These are phyloP conservation scores for Penicillium desertorum DNA, from an alignment of 495 filamentous ascomycete genomes.

Conservation along the genomic window DNA sequence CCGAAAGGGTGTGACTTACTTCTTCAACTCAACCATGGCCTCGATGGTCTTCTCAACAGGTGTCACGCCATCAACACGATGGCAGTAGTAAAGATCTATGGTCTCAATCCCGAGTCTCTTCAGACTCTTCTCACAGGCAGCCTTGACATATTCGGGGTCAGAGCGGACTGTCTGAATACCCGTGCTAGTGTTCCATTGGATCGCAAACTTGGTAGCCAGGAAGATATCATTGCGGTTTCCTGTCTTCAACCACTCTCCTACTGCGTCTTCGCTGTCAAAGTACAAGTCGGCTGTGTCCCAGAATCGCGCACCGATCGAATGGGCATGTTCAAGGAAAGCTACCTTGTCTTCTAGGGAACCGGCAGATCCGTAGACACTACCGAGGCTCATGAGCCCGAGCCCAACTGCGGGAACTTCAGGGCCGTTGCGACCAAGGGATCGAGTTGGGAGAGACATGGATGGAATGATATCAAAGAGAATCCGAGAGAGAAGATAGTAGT, in stretches of 20 bases:
- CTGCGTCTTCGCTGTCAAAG: slow-evolving; percentile 44
- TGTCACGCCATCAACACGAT: slow-evolving; percentile 37
- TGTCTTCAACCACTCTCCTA: slow-evolving; percentile 58
- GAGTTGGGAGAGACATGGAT: slow-evolving; percentile 22
- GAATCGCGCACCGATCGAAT: slow-evolving; percentile 53
- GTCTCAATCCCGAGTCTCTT: slow-evolving; percentile 50
- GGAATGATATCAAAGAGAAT: neutral
- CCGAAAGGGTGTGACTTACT: slow-evolving; percentile 25
- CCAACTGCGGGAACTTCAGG: slow-evolving; percentile 55
- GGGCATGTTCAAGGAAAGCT: slow-evolving; percentile 43
- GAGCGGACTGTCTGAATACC: slow-evolving; percentile 32
- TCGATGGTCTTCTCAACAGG: slow-evolving; percentile 62
- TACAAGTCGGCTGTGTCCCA: slow-evolving; percentile 62
- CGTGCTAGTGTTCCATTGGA: slow-evolving; percentile 18
- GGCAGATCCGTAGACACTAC: slow-evolving; percentile 46
- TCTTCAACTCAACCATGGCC: slow-evolving; percentile 54
- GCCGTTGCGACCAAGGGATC: slow-evolving; percentile 52
- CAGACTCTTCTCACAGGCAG: slow-evolving; percentile 53
- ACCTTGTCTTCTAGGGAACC: slow-evolving; percentile 37
- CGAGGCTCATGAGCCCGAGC: slow-evolving; percentile 55
- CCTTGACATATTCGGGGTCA: slow-evolving; percentile 53
- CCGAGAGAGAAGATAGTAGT: neutral
- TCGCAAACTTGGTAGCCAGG: slow-evolving; percentile 57
- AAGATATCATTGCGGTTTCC: slow-evolving; percentile 59
- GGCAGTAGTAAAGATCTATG: slow-evolving; percentile 63